Conservation (phyloP, 805 yeast species). For the Candida dajiaensis region DNA sequence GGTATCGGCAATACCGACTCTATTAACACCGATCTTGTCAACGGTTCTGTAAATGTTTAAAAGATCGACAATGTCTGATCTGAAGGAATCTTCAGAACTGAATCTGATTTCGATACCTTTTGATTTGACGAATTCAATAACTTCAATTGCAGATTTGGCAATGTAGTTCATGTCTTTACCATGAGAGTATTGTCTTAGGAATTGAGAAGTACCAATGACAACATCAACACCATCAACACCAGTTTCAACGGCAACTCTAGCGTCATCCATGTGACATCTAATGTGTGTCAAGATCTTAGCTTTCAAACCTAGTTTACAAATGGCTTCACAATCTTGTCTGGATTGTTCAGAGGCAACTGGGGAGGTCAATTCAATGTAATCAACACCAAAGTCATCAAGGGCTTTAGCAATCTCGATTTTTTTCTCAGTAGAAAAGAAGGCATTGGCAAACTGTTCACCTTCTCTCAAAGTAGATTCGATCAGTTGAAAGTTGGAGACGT, state of each 20-base stretch:
- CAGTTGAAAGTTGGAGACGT: conserved; percentile 81
- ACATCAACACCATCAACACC: conserved; percentile 63
- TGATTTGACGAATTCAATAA: conserved; percentile 93
- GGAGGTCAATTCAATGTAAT: conserved; percentile 93
- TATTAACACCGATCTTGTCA: conserved; percentile 94
- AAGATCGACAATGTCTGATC: conserved; percentile 92
- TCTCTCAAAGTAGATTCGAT: conserved; percentile 96
- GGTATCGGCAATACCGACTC: conserved; percentile 99
- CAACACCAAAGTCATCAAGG: conserved; percentile 95
- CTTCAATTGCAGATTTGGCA: conserved; percentile 93
- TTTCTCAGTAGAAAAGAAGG: conserved; percentile 90
- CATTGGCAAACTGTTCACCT: conserved; percentile 98
- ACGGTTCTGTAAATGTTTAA: conserved; percentile 95
- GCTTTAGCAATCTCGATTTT: conserved; percentile 97
- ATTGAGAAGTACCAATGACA: conserved; percentile 95
- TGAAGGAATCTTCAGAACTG: conserved; percentile 95
- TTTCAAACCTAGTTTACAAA: conserved; percentile 92
- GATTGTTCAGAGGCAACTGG: conserved; percentile 98
- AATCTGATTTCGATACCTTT: conserved; percentile 96
- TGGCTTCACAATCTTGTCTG: conserved; percentile 92
- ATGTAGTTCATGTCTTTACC: conserved; percentile 99
- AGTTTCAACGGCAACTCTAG: conserved; percentile 92
- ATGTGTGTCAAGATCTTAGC: conserved; percentile 95
- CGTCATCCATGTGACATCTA: conserved; percentile 99
- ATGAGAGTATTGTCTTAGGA: conserved; percentile 89